These are phyloP conservation scores for Breviolum minutum DNA, from an alignment of 73 alveolate species.

Conservation along the genomic window DNA sequence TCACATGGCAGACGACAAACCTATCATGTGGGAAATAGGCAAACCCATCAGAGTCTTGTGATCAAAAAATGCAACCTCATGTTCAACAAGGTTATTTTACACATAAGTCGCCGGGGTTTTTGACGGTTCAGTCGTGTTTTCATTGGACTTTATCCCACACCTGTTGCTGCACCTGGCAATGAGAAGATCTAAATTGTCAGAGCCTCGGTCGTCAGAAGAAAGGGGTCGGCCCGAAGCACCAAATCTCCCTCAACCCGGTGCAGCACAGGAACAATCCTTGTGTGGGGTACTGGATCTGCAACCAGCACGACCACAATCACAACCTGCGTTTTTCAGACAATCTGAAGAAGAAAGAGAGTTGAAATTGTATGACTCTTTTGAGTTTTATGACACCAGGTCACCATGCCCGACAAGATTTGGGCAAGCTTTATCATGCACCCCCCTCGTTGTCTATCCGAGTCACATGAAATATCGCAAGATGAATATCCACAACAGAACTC, in stretches of 20 bases:
- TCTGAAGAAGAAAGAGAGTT: not conserved
- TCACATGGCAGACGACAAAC: not conserved
- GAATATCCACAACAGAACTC: constrained; percentile 13
- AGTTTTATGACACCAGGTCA: not conserved
- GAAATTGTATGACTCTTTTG: not conserved
- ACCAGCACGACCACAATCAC: constrained; percentile 54
- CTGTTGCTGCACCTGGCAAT: constrained; percentile 36
- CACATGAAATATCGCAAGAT: constrained; percentile 26
- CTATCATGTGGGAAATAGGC: not conserved
- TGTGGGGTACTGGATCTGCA: constrained; percentile 40
- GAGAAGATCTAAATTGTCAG: not conserved
- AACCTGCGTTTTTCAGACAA: not conserved
- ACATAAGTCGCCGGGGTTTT: not conserved
- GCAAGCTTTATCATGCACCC: not conserved
- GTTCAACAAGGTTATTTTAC: not conserved
- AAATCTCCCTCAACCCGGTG: too few relatives aligned
- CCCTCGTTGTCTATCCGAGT: not conserved
- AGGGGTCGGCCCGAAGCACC: not conserved
- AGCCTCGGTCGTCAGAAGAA: not conserved
- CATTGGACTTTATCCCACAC: not conserved
- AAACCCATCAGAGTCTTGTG: too few relatives aligned
- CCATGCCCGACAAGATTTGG: not conserved
- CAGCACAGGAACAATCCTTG: not conserved
- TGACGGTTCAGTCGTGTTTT: not conserved
- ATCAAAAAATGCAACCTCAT: too few relatives aligned